Conservation (phyloP, 2,329 filamentous ascomycete species). For the Penicillium decumbens region DNA sequence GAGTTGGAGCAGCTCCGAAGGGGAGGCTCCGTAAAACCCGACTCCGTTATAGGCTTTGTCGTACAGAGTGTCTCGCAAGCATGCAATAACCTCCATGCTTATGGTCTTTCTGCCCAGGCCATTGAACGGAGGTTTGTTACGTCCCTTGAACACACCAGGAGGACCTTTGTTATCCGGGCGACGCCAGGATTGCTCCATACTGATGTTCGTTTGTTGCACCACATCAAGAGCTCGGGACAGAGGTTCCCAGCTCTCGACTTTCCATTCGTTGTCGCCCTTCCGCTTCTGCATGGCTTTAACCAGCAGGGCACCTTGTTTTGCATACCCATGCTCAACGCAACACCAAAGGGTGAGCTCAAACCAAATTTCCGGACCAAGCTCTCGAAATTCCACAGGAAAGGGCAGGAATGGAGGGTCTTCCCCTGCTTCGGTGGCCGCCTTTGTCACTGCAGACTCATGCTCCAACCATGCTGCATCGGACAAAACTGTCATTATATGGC, state of each 20-base stretch:
- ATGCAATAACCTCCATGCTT: constrained; percentile 55
- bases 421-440: constrained; percentile 35
- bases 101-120: constrained; percentile 48
- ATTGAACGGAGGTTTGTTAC: constrained; percentile 29
- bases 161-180: constrained; percentile 22
- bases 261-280: constrained; percentile 34
- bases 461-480: constrained; percentile 46
- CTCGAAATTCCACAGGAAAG: constrained; percentile 40
- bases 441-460: constrained; percentile 37
- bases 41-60: constrained; percentile 44
- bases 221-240: constrained; percentile 25
- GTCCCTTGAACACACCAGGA: constrained; percentile 15
- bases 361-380: constrained; percentile 48
- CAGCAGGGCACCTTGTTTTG: constrained; percentile 40
- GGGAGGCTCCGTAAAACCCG: constrained; percentile 29
- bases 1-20: constrained; percentile 27
- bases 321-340: constrained; percentile 46
- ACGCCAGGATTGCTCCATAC: constrained; percentile 35
- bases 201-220: constrained; percentile 35
- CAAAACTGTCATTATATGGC: constrained; percentile 45
- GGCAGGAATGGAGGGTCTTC: constrained; percentile 37
- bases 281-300: constrained; percentile 32
- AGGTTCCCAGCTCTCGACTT: constrained; percentile 39
- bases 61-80: constrained; percentile 51
- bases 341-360: constrained; percentile 50